A percentile compares a stretch with the other conserved stretches of the same genome.
Evolutionary conservation across 768 basidiomycete genomes (phyloP).

Genomic region (Panaeolus cyanescens): DNA sequence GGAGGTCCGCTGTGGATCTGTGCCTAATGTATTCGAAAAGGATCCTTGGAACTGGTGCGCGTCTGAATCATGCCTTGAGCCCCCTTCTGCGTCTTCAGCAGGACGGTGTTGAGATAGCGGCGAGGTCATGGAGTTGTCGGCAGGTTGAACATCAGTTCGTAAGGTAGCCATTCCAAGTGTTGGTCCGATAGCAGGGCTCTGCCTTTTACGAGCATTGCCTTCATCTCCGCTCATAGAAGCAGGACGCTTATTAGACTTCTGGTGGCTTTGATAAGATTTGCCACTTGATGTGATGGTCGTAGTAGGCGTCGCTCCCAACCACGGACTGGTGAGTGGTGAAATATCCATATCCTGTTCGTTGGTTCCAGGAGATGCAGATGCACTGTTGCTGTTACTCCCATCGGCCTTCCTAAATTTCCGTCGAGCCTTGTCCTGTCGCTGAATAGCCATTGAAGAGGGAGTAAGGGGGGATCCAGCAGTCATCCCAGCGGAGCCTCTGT

Average conservation of each 20-base stretch:
- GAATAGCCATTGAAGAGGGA: conserved; percentile 14
- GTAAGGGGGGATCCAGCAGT: conserved; percentile 13
- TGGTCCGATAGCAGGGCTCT: conserved; percentile 49
- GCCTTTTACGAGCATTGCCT: conserved; percentile 51
- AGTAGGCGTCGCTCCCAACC: conserved; percentile 55
- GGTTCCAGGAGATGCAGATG: conserved; percentile 59
- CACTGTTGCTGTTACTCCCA: conserved; percentile 11
- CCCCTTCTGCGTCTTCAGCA: not conserved
- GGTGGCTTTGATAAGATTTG: conserved; percentile 3
- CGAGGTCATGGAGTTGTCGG: not conserved
- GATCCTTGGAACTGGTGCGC: not conserved
- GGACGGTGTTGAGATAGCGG: not conserved
- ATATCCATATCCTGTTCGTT: conserved; percentile 43
- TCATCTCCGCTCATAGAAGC: conserved; percentile 64
- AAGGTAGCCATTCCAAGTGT: conserved; percentile 19
- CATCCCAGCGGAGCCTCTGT: conserved; percentile 14
- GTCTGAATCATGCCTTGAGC: not conserved
- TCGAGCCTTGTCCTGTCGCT: not conserved
- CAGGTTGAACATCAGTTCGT: not conserved
- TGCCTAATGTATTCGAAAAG: not conserved
- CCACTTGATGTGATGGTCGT: not conserved
- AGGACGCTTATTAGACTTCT: conserved; percentile 48
- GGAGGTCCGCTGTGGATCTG: conserved; percentile 3
- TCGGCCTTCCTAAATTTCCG: conserved; percentile 1
- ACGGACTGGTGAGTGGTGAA: conserved; percentile 80